A percentile compares a stretch with the other conserved stretches of the same genome.
Conservation (phyloP, 2,329 filamentous ascomycete species). For the Trichoderma harzianum region DNA sequence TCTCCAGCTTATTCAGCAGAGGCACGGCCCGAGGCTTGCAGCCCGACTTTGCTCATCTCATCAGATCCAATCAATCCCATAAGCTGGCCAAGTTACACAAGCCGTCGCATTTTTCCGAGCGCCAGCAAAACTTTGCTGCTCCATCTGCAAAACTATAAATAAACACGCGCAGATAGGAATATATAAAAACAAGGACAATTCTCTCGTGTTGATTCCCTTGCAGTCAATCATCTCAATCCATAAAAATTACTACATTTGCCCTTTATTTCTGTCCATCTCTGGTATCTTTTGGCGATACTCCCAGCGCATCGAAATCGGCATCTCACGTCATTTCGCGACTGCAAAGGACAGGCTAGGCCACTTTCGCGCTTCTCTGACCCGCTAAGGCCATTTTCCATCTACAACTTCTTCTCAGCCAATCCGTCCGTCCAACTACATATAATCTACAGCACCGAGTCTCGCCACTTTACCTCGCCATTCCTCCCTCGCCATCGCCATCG, state of each 20-base stretch:
- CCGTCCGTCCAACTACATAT: not conserved
- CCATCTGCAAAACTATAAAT: not conserved
- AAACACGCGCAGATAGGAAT: not conserved
- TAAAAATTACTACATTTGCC: not conserved
- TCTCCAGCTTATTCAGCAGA: not conserved
- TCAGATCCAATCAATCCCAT: not conserved
- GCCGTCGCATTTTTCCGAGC: not conserved
- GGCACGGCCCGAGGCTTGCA: constrained; percentile 9
- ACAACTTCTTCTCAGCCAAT: constrained; percentile 7
- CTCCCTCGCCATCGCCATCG: not conserved
- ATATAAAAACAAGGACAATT: not conserved
- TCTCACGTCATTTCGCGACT: constrained; percentile 16
- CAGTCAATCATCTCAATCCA: not conserved
- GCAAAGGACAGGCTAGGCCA: not conserved
- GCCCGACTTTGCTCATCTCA: not conserved
- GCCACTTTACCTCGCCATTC: not conserved
- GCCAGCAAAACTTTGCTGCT: not conserved
- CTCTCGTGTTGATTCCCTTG: not conserved
- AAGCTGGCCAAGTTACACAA: not conserved
- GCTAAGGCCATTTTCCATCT: constrained; percentile 8
- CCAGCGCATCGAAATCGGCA: not conserved
- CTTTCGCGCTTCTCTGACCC: constrained; percentile 14
- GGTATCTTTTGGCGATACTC: not conserved
- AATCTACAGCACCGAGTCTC: not conserved
- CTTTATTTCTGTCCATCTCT: not conserved